Base-by-base conservation (phyloP, 805 yeast genomes). In the Komagataella ulmi region DNA sequence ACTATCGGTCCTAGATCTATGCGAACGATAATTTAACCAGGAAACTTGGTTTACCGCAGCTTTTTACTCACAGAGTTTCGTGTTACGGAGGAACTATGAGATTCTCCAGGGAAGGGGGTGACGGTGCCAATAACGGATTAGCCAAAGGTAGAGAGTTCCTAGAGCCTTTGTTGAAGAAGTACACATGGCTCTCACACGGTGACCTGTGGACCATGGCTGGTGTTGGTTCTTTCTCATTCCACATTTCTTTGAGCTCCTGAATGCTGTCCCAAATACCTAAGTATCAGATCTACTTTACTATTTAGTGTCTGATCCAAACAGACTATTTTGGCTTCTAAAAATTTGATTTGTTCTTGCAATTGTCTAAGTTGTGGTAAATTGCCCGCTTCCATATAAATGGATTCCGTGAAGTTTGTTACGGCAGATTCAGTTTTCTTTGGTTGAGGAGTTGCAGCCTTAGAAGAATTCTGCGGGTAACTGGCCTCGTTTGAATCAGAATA, bases 131-230 rank as follows among this genome's bases (percentile, higher is more conserved):
- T 59, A 70, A 70, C 12, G 80, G 80, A n/a, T 62, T 76, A 54
- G 75, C 71, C 54, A 61, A 67, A 30, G 88, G 83, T 7, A 71
- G 84, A 54, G 65, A 70, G 54, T 80, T 79, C 56, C 68, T 83
- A 51, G 75, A 75, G 59, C 77, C 81, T 43, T 67, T 83, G 59
- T 72, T 73, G 59, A 67, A 65, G 47, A 70, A 76, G 60, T 79
- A 70, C 66, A 86, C 88, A 8, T 76, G 79, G 69, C 67, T 83
- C 52, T 71, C 81, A 12, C 74, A 80, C 61, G 83, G 85, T 45
- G 89, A 83, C 62, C 72, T 83, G 57, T 81, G 85, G 81, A 83
- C 88, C 7, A 65, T 83, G 40, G 85, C 79, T n/a, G 88, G 88
- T 43, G 83, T 76, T 49, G 14, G 14, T 30, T 8, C 12, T 30